phyloP scores from a whole-genome alignment of 441 rosid species.

The Bruguiera hainesii region DNA sequence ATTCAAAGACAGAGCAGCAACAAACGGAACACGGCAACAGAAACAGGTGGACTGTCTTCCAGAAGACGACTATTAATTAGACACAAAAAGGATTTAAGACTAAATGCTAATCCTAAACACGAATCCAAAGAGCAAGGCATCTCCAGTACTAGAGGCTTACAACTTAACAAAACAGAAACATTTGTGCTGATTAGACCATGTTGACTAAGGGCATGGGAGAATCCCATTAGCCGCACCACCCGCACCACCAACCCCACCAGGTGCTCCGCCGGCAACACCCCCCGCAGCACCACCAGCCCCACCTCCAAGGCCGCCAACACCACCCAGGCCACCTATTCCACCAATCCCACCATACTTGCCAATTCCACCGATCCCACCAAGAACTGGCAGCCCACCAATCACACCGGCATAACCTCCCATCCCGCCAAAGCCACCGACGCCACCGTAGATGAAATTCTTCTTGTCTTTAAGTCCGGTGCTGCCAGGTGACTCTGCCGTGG shows the following conservation, averaged over 20 bases:
- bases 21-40: neutral
- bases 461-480: conserved; percentile 35
- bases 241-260: conserved; percentile 24
- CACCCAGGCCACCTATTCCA: conserved; percentile 22
- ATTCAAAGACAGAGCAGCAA: neutral
- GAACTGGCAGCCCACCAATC: conserved; percentile 45
- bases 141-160: too few species aligned
- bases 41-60: neutral
- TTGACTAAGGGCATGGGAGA: conserved; percentile 28
- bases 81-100: too few species aligned
- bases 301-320: conserved; percentile 24
- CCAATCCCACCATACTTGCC: conserved; percentile 51
- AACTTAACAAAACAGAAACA: too few species aligned
- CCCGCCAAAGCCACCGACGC: conserved; percentile 65
- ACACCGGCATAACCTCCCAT: conserved; percentile 61
- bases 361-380: conserved; percentile 51
- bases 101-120: too few species aligned
- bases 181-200: too few species aligned
- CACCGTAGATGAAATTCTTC: conserved; percentile 60
- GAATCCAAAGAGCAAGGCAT: too few species aligned
- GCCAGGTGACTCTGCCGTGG: conserved; percentile 31
- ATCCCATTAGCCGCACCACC: conserved; percentile 29
- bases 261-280: conserved; percentile 7
- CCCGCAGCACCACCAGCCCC: conserved; percentile 17
- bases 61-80: neutral